Base-by-base conservation (phyloP, 2,329 filamentous ascomycete species). In the Phialemoniopsis sp. region DNA sequence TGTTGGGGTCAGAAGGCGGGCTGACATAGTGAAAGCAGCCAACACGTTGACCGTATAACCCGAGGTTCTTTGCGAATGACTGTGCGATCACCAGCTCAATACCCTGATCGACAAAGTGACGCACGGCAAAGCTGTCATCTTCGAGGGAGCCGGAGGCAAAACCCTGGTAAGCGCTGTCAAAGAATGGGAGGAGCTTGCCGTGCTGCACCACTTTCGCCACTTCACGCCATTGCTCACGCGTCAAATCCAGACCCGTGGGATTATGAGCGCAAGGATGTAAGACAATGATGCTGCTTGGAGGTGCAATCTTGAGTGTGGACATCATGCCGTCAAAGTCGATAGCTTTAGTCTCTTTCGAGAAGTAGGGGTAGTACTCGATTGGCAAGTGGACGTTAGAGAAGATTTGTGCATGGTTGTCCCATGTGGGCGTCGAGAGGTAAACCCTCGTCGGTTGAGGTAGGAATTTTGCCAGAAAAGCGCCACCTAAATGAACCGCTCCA, bases 331-430 rank as follows among this genome's bases (percentile, higher is more conserved):
- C 81, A 57, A 95, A 90, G 67, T 97, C 89, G 38, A 98, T 82
- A 36, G 89, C 90, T 61, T 89, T 90, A 49, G 90, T 95, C 59
- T 86, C 62, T 60, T 88, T 81, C 63, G 82, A 84, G 71, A 95
- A 98, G 76, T 98, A 98, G 36, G 91, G 93, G 70, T 98, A 98
- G 49, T 80, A 80, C 51, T 83, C 83, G 54, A 89, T 79, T 28
- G 80, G 70, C 21, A 97, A 73, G 53, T 78, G 75, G 58, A 96
- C 89, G 60, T 97, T 97, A 66, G 74, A 78, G 72, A 98, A 95
- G 74, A 98, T 96, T 67, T 97, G 93, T 71, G 94, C 84, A 80
- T 98, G 93, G 72, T 98, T 98, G 52, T 87, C 89, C 93, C 93
- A 98, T 46, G 93, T 98, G 38, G 93, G 93, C 64, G 86, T 87